Percentiles rank a stretch among this genome's conserved stretches.
phyloP scores from a whole-genome alignment of 805 yeast genomes.

The Vanderwaltozyma verrucispora region DNA sequence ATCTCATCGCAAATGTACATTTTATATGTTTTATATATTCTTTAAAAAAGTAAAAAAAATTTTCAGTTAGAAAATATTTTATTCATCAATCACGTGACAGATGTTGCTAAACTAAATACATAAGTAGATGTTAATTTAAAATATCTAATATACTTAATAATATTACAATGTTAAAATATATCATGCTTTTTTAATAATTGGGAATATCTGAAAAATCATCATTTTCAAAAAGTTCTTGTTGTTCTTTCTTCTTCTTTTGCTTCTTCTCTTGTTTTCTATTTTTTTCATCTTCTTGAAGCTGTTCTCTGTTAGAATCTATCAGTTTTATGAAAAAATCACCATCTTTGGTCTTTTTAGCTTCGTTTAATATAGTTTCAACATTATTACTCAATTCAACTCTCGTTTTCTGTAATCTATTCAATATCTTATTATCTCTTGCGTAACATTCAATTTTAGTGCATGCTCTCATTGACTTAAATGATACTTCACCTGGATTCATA shows the following conservation, averaged over 20 bases:
- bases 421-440: conserved; percentile 44
- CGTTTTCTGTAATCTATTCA: conserved; percentile 58
- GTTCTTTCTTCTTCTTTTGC: conserved; percentile 13
- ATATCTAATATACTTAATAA: no score
- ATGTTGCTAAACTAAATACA: no score
- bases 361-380: conserved; percentile 19
- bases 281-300: conserved; percentile 17
- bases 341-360: conserved; percentile 25
- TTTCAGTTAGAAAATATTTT: no score
- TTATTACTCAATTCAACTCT: conserved; percentile 39
- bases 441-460: conserved; percentile 45
- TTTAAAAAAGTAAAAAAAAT: no score
- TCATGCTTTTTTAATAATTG: no score
- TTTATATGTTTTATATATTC: no score
- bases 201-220: no score
- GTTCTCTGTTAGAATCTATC: conserved; percentile 11
- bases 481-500: conserved; percentile 74
- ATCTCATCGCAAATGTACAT: no score
- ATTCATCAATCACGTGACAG: no score
- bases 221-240: no score
- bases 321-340: conserved; percentile 15
- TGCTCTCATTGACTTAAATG: conserved; percentile 49
- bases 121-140: no score
- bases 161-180: no score
- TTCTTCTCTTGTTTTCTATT: conserved; percentile 10